Percentiles rank a stretch among this genome's conserved stretches.
phyloP scores from a whole-genome alignment of 176 grass and related monocot species.

The Oryza coarctata region DNA sequence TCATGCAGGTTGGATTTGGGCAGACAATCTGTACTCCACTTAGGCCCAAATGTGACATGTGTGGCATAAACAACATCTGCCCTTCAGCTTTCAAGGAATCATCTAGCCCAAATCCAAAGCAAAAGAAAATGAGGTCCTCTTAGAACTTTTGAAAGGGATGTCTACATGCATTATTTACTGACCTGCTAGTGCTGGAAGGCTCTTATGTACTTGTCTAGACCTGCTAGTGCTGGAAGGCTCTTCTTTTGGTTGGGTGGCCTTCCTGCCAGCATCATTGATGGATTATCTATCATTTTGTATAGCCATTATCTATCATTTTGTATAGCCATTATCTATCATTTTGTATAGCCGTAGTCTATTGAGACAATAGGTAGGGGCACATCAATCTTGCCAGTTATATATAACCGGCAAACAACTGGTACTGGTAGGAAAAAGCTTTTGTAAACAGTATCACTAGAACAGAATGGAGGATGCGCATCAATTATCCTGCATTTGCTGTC shows the following conservation, averaged over 20 bases:
- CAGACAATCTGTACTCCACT: constrained; percentile 87
- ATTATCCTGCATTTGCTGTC: background rate
- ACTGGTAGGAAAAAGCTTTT: background rate
- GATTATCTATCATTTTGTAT: background rate
- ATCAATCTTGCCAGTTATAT: background rate
- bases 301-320: background rate
- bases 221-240: background rate
- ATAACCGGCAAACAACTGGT: background rate
- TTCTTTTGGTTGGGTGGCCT: no score
- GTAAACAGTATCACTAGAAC: background rate
- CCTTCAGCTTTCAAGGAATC: constrained; percentile 86
- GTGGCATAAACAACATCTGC: constrained; percentile 76
- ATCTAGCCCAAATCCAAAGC: constrained; percentile 60
- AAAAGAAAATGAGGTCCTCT: constrained; percentile 42
- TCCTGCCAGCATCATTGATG: background rate
- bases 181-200: background rate
- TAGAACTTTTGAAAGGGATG: constrained; percentile 14
- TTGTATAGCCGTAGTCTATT: constrained; percentile 27
- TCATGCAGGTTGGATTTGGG: constrained; percentile 86
- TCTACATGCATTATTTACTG: background rate
- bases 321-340: background rate
- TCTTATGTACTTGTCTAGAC: no score
- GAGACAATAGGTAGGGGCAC: background rate
- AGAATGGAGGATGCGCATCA: background rate
- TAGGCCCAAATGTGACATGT: constrained; percentile 65